phyloP scores from a whole-genome alignment of 2,329 filamentous ascomycete genomes.

The Hymenoscyphus fructigenus region DNA sequence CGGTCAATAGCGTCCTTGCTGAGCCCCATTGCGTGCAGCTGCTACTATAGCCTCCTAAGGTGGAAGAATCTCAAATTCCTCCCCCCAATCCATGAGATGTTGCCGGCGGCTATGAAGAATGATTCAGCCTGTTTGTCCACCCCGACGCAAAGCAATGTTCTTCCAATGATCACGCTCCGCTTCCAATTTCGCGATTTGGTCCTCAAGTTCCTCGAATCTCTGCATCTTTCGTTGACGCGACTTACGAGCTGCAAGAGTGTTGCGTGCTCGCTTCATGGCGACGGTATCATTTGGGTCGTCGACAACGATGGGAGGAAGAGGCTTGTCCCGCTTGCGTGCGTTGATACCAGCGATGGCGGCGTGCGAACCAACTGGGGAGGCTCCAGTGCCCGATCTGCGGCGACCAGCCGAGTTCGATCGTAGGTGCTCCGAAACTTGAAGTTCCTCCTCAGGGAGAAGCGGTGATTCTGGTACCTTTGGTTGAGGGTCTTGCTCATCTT shows the following conservation, averaged over 20 bases:
- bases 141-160: slow-evolving; percentile 34
- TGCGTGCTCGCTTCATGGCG: slow-evolving; percentile 91
- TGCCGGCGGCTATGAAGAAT: slow-evolving; percentile 31
- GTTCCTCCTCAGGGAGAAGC: slow-evolving; percentile 44
- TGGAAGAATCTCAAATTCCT: slow-evolving; percentile 28
- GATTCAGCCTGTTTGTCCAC: slow-evolving; percentile 25
- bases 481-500: slow-evolving; percentile 40
- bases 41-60: slow-evolving; percentile 35
- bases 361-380: slow-evolving; percentile 51
- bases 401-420: slow-evolving; percentile 40
- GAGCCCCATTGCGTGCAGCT: slow-evolving; percentile 27
- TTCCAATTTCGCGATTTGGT: slow-evolving; percentile 67
- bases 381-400: slow-evolving; percentile 41
- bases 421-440: slow-evolving; percentile 46
- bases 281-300: slow-evolving; percentile 70
- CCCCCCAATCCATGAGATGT: slow-evolving; percentile 35
- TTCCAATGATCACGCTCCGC: slow-evolving; percentile 67
- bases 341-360: slow-evolving; percentile 69
- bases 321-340: slow-evolving; percentile 76
- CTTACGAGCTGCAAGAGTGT: slow-evolving; percentile 90
- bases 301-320: slow-evolving; percentile 74
- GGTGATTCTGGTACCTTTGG: slow-evolving; percentile 29
- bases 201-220: slow-evolving; percentile 72
- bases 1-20: slow-evolving; percentile 33
- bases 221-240: slow-evolving; percentile 84